Evolutionary conservation across 495 filamentous ascomycete species (phyloP).

Genomic region (Tuber calosporum): DNA sequence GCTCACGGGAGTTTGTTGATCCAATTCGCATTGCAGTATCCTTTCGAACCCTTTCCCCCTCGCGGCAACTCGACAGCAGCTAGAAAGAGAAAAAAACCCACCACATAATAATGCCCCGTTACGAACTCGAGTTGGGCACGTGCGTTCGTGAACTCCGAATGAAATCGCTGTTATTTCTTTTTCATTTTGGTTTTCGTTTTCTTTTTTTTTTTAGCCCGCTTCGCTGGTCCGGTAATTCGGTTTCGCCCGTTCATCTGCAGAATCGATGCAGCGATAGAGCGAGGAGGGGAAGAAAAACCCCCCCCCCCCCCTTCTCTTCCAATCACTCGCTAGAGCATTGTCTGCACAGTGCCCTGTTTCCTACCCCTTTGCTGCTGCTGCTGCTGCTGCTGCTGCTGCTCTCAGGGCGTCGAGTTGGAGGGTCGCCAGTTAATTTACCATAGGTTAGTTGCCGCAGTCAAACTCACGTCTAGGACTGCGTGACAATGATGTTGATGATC

Average conservation of each 20-base stretch:
- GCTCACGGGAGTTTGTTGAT: not conserved
- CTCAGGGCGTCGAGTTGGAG: not conserved
- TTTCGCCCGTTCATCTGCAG: constrained; percentile 5
- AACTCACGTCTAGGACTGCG: not conserved
- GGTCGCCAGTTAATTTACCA: not conserved
- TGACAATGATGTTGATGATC: not conserved
- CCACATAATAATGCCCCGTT: not conserved
- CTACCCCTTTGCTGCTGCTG: not conserved
- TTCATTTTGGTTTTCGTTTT: no score
- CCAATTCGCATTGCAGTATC: not conserved
- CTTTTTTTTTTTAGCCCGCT: not conserved
- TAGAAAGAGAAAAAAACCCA: not conserved
- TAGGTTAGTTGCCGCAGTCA: not conserved
- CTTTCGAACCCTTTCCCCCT: not conserved
- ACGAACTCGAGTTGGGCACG: not conserved
- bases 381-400: not conserved
- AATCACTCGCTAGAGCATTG: not conserved
- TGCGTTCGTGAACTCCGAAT: not conserved
- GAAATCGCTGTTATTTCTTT: not conserved
- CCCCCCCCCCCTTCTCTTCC: no score
- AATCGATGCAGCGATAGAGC: not conserved
- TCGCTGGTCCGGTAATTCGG: constrained; percentile 1
- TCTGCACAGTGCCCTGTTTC: not conserved
- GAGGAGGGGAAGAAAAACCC: not conserved
- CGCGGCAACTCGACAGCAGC: not conserved